Evolutionary conservation across 768 basidiomycete species (phyloP), one percentile per base, ranked within the genome.

Genomic region (Mycena floridula): DNA sequence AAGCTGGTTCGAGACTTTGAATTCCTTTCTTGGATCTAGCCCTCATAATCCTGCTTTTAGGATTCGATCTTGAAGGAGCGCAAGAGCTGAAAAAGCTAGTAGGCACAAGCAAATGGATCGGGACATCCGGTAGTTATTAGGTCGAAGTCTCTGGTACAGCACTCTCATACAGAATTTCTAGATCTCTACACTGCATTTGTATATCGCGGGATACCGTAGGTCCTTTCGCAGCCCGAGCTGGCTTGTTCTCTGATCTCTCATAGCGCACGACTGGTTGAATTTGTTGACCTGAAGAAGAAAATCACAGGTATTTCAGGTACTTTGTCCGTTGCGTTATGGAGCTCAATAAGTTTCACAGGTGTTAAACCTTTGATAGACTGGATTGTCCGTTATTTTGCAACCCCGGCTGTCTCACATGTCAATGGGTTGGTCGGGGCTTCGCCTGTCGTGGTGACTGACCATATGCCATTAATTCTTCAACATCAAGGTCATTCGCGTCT

Each of bases 401-500:
- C 46, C 15, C 40, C 50, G 15, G 40, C 43, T 15, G 58, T 61
- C 46, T 53, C 52, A 32, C 56, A 65, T 3, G 56, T 55, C 26
- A 72, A 72, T 24, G 70, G 68, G 12, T 66, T 88, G 46, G 69
- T 68, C 36, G 63, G 61, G 1, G 71, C 73, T 2, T 65, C 70
- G 0, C 70, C 81, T 4, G 70, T 93, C 7, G 52, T 69, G 8
- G 58, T 69, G 22, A 83, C 86, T 0, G 61, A 76, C 18, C 79
- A 74, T 53, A 82, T 90, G 77, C 92, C 92, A 7, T 56, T 96
- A 24, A 82, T 95, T 35, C 66, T 95, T 40, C 84, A 95, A 67
- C 81, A 89, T 55, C 59, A 72, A 6, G 89, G 90, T 0, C 92
- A 96, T 64, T 96, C 92, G n/a, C 65, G 86, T 21, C 84, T 85